These are phyloP conservation scores for Cairneyella variabilis DNA, from an alignment of 495 filamentous ascomycete genomes.

Conservation along the genomic window DNA sequence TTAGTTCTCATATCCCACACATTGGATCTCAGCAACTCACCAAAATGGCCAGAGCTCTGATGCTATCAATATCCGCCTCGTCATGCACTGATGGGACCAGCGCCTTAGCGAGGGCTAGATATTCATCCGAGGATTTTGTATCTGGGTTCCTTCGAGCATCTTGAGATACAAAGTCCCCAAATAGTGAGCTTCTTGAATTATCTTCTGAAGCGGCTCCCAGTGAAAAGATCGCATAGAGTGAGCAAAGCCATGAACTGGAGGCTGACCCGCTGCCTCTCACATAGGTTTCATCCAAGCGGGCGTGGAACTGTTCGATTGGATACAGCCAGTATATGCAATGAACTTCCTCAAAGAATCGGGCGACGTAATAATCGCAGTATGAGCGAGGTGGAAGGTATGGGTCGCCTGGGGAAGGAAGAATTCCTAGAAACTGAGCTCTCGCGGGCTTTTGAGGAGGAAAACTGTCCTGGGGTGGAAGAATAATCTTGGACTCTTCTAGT, in stretches of 20 bases:
- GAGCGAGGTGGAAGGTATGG: constrained; percentile 8
- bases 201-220: constrained; percentile 9
- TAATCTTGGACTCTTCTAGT: constrained; percentile 8
- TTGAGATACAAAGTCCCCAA: neutral
- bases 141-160: constrained; percentile 6
- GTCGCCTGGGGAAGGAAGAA: neutral
- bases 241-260: constrained; percentile 17
- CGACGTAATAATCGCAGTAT: constrained; percentile 10
- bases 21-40: constrained; percentile 8
- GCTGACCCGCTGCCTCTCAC: neutral
- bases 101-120: constrained; percentile 27
- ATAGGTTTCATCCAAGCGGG: constrained; percentile 14
- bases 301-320: constrained; percentile 11
- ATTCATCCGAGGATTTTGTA: constrained; percentile 21
- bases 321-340: constrained; percentile 18
- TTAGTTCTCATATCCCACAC: neutral
- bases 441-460: constrained; percentile 11
- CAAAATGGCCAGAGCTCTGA: constrained; percentile 27
- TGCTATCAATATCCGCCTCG: constrained; percentile 31
- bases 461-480: neutral
- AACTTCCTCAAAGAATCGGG: constrained; percentile 14
- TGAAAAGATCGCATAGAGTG: constrained; percentile 19
- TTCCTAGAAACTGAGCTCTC: neutral
- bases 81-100: constrained; percentile 29
- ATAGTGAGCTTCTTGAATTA: neutral